Conservation (phyloP, 768 basidiomycete genomes). For the Hygrocybe coccinea region DNA sequence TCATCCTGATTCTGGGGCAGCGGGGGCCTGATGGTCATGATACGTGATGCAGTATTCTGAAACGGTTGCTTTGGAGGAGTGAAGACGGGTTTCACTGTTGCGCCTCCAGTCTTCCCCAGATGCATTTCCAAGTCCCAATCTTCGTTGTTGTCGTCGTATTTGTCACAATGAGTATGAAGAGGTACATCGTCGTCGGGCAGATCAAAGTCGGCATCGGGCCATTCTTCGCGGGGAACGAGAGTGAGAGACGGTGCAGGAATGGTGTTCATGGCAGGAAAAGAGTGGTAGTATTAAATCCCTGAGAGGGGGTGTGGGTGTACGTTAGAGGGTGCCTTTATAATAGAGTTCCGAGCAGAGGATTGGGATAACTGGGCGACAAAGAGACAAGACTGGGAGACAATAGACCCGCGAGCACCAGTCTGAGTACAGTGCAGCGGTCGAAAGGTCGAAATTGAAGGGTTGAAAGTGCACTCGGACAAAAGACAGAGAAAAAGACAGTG, state of each 20-base stretch:
- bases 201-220: constrained; percentile 85
- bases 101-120: constrained; percentile 52
- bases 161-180: constrained; percentile 61
- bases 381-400: too few species aligned
- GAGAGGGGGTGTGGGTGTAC: too few species aligned
- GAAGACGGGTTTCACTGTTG: constrained; percentile 39
- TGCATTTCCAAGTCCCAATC: constrained; percentile 84
- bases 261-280: constrained; percentile 44
- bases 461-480: too few species aligned
- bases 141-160: constrained; percentile 56
- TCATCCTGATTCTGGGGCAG: constrained; percentile 38
- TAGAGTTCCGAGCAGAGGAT: too few species aligned
- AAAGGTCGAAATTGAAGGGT: too few species aligned
- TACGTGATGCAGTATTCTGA: constrained; percentile 32
- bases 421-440: too few species aligned
- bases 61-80: constrained; percentile 36
- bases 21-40: constrained; percentile 66
- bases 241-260: constrained; percentile 54
- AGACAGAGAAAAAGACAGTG: too few species aligned
- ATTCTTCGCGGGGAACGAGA: constrained; percentile 59
- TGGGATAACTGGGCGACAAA: too few species aligned
- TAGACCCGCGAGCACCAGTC: too few species aligned
- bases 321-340: too few species aligned
- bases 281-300: background rate
- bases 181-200: constrained; percentile 73